phyloP scores from a whole-genome alignment of 148 eudicot genomes.

The Rhododendron ovatum region DNA sequence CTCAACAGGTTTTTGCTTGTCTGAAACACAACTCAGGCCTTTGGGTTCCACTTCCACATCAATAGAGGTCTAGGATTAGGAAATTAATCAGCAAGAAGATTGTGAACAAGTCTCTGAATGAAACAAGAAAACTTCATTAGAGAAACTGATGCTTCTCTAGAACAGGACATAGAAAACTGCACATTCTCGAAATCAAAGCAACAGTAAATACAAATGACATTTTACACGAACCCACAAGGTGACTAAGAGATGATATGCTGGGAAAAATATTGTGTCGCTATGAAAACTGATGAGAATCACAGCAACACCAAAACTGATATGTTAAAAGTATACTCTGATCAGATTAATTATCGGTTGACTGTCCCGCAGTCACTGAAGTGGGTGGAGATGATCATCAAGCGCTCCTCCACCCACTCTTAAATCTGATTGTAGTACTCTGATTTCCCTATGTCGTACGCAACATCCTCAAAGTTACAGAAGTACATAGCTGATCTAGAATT shows the following conservation, averaged over 20 bases:
- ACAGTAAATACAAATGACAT: not conserved
- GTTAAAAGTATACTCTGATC: not conserved
- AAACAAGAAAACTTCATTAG: not conserved
- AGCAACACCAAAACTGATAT: not conserved
- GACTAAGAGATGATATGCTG: not conserved
- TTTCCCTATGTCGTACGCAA: not conserved
- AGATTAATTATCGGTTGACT: not conserved
- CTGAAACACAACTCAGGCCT: not conserved
- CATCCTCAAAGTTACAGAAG: not conserved
- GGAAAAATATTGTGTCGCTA: not conserved
- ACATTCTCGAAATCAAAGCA: not conserved
- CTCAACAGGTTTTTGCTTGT: not conserved
- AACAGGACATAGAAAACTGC: not conserved
- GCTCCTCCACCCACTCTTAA: not conserved
- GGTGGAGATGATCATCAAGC: not conserved
- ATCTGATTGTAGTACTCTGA: not conserved
- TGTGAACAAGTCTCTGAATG: not conserved
- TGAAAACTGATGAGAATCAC: not conserved
- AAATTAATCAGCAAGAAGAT: not conserved
- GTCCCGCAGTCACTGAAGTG: not conserved
- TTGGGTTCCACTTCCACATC: not conserved
- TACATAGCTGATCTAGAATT: conserved; percentile 1
- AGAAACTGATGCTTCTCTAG: not conserved
- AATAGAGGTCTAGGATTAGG: not conserved
- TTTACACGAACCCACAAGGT: not conserved